A percentile compares a stretch with the other conserved stretches of the same genome.
Conservation (phyloP, 176 grass and related monocot species). For the Themeda triandra region DNA sequence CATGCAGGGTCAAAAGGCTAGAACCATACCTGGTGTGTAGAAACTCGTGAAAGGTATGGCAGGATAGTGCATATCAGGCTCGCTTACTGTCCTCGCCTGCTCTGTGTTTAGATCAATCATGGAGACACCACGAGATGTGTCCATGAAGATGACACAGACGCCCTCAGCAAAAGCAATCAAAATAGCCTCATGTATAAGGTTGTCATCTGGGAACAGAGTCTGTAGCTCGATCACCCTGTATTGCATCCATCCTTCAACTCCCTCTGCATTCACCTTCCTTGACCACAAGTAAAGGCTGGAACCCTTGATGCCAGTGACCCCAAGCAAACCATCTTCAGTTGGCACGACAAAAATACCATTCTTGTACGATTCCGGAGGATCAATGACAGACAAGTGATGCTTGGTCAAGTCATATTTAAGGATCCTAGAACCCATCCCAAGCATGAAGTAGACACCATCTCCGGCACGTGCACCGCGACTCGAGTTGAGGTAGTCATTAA, state of each 20-base stretch:
- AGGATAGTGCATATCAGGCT: neutral
- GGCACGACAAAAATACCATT: neutral
- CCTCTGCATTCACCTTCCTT: neutral
- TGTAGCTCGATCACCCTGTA: too few relatives aligned
- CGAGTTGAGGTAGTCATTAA: neutral
- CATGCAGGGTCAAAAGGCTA: neutral
- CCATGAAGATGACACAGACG: neutral
- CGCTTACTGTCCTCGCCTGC: neutral
- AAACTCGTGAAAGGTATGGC: neutral
- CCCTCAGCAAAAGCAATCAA: neutral
- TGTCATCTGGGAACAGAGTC: neutral
- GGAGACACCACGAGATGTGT: neutral
- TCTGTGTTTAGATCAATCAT: neutral
- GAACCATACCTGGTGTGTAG: neutral
- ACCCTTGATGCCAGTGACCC: neutral
- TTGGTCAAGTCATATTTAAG: neutral
- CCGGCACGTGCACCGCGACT: neutral
- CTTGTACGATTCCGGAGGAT: neutral
- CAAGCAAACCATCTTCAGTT: neutral
- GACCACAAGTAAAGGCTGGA: neutral
- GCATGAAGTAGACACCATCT: neutral
- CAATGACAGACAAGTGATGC: neutral
- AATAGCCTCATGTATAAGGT: rapidly evolving
- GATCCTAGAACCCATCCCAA: neutral
- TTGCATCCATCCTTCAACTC: too few relatives aligned